These are phyloP conservation scores for Pseudoturritis turrita DNA, from an alignment of 345 rosid species.

Conservation along the genomic window DNA sequence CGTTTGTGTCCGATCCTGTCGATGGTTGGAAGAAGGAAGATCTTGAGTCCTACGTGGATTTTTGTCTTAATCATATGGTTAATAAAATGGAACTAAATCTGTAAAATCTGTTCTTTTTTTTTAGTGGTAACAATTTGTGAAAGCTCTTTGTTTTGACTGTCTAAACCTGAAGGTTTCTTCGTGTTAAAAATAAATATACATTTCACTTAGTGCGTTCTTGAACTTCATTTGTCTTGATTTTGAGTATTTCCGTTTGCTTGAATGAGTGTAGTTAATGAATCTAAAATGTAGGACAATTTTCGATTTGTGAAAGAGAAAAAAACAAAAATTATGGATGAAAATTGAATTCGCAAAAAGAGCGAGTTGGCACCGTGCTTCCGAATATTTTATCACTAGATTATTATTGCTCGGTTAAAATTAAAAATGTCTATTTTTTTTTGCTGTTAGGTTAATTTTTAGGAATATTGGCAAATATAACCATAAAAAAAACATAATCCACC, in stretches of 20 bases:
- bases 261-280: too few species aligned
- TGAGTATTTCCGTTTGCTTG: neutral
- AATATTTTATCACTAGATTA: too few species aligned
- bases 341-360: too few species aligned
- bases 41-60: slow-evolving; percentile 30
- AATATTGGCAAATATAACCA: too few species aligned
- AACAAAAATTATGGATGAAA: too few species aligned
- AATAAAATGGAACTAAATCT: slow-evolving; percentile 41
- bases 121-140: neutral
- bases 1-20: slow-evolving; percentile 54
- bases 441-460: neutral
- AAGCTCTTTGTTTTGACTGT: neutral
- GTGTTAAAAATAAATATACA: neutral
- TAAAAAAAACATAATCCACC: too few species aligned
- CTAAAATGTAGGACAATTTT: too few species aligned
- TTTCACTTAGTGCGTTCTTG: neutral
- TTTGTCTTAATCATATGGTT: slow-evolving; percentile 40
- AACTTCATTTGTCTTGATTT: neutral
- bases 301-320: too few species aligned
- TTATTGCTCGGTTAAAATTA: too few species aligned
- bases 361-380: too few species aligned
- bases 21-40: slow-evolving; percentile 52
- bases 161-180: neutral
- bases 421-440: too few species aligned
- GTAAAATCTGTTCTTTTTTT: neutral